These are phyloP conservation scores for Fusarium austroafricanum DNA, from an alignment of 2,329 filamentous ascomycete species.

Conservation along the genomic window DNA sequence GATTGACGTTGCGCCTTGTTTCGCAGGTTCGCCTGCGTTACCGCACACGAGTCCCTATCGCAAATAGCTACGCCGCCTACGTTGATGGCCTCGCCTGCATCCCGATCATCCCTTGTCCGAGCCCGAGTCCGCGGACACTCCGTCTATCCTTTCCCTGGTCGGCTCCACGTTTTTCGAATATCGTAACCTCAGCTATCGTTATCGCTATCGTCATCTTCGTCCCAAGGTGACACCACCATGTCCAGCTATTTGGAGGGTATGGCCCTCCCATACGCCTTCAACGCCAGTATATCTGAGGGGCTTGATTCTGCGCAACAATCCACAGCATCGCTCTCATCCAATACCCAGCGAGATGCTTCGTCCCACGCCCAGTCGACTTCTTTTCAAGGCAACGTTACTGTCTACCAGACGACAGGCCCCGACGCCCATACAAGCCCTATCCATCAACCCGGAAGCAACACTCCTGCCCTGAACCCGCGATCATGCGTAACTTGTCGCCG, in stretches of 20 bases:
- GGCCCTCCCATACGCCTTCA: conserved; percentile 44
- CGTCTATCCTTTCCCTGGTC: conserved; percentile 14
- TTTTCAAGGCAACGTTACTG: conserved; percentile 51
- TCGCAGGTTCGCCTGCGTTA: conserved; percentile 12
- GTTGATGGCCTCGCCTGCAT: conserved; percentile 31
- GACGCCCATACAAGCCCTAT: conserved; percentile 54
- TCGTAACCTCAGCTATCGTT: conserved; percentile 8
- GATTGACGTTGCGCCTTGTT: conserved; percentile 3
- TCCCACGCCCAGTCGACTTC: conserved; percentile 34
- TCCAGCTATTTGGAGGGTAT: conserved; percentile 41
- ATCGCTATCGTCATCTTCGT: neutral
- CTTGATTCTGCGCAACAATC: conserved; percentile 37
- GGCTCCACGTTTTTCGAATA: conserved; percentile 16
- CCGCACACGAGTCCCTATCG: conserved; percentile 4
- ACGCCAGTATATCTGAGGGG: conserved; percentile 35
- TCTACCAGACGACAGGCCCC: conserved; percentile 56
- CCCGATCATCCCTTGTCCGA: conserved; percentile 17
- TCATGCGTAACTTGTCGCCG: conserved; percentile 64
- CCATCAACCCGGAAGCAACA: conserved; percentile 49
- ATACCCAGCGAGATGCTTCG: conserved; percentile 35
- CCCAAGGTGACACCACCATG: conserved; percentile 34
- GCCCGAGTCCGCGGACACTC: conserved; percentile 23
- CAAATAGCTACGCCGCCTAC: neutral
- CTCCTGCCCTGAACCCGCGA: conserved; percentile 58
- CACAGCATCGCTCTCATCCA: conserved; percentile 43